Percentiles rank a stretch among this genome's conserved stretches.
Evolutionary conservation across 768 basidiomycete species (phyloP).

Genomic region (Tylopilus sp.): DNA sequence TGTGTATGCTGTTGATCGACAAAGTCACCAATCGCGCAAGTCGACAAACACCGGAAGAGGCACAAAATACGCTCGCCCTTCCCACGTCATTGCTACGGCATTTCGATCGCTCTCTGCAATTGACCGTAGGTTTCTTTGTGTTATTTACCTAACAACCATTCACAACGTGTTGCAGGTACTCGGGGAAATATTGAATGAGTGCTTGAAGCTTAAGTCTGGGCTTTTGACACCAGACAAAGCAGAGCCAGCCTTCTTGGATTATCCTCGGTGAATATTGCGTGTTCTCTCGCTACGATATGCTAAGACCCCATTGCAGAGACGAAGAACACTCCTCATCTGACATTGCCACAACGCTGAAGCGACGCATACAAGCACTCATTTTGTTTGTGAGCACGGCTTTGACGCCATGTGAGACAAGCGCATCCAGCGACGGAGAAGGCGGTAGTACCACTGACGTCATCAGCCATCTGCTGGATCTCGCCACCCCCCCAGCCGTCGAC

Average conservation of each 20-base stretch:
- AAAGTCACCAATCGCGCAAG: slow-evolving; percentile 67
- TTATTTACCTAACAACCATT: not conserved
- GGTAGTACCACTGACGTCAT: slow-evolving; percentile 42
- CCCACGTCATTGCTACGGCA: slow-evolving; percentile 66
- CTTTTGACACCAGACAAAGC: slow-evolving; percentile 37
- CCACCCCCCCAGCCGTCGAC: slow-evolving; percentile 33
- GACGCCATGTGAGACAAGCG: slow-evolving; percentile 30
- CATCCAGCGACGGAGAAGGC: slow-evolving; percentile 3
- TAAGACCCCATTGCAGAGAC: slow-evolving; percentile 39
- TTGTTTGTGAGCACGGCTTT: slow-evolving; percentile 57
- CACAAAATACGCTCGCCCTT: slow-evolving; percentile 55
- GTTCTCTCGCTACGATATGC: not conserved
- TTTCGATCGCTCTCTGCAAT: slow-evolving; percentile 43
- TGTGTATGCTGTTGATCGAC: slow-evolving; percentile 83
- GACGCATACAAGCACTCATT: slow-evolving; percentile 66
- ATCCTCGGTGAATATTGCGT: slow-evolving; percentile 39
- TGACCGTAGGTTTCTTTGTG: slow-evolving; percentile 42
- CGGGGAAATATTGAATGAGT: slow-evolving; percentile 63
- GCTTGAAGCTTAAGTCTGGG: slow-evolving; percentile 50
- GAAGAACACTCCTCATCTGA: slow-evolving; percentile 52
- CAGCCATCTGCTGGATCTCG: slow-evolving; percentile 46
- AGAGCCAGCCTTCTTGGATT: slow-evolving; percentile 52
- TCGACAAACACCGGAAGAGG: slow-evolving; percentile 60
- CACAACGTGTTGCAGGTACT: slow-evolving; percentile 46
- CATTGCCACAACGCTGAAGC: slow-evolving; percentile 43